phyloP scores from a whole-genome alignment of 805 yeast genomes.

The Teunomyces barrocoloradensis region DNA sequence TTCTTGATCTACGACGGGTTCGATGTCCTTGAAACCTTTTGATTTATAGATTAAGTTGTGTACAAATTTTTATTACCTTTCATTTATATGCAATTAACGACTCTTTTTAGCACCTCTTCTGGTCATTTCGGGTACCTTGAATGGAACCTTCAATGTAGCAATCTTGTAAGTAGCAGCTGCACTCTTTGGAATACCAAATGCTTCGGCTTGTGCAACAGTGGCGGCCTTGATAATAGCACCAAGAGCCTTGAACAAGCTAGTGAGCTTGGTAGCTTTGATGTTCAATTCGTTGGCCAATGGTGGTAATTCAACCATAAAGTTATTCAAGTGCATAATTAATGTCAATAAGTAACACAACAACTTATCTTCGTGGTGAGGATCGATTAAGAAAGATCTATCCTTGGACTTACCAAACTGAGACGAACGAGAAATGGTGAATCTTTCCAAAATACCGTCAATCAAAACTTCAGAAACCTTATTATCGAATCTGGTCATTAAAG shows the following conservation, averaged over 20 bases:
- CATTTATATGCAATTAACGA: slow-evolving; percentile 2
- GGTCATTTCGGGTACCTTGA: slow-evolving; percentile 80
- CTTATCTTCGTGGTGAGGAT: slow-evolving; percentile 86
- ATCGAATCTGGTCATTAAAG: slow-evolving; percentile 54
- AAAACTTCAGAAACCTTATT: slow-evolving; percentile 71
- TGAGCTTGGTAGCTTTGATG: slow-evolving; percentile 70
- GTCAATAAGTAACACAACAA: slow-evolving; percentile 76
- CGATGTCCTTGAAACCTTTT: neutral
- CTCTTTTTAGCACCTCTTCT: slow-evolving; percentile 46
- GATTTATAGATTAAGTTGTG: neutral
- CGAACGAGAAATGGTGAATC: slow-evolving; percentile 67
- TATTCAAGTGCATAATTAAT: slow-evolving; percentile 70
- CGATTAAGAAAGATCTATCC: slow-evolving; percentile 73
- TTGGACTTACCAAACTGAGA: slow-evolving; percentile 71
- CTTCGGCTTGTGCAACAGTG: slow-evolving; percentile 71
- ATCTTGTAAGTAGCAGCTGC: slow-evolving; percentile 66
- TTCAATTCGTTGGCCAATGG: slow-evolving; percentile 85
- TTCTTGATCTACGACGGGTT: slow-evolving; percentile 3
- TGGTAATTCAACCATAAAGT: slow-evolving; percentile 68
- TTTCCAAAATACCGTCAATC: slow-evolving; percentile 65
- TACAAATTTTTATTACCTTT: neutral
- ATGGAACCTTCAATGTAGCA: slow-evolving; percentile 84
- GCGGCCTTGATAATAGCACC: slow-evolving; percentile 80
- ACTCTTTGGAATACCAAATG: slow-evolving; percentile 61
- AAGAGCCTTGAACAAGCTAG: slow-evolving; percentile 67